Evolutionary conservation across 176 grass and related monocot genomes (phyloP).

Genomic region (Triticum aestivum): IWGSC_CS_RefSeq_v2.1 NC_057799.1:474382920-474383419

Average conservation of each 20-base stretch:
- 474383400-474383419: background rate
- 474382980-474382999: too few species aligned
- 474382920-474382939: background rate
- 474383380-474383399: background rate
- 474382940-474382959: background rate
- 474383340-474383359: conserved; percentile 36
- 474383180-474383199: conserved; percentile 42
- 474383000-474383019: too few species aligned
- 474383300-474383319: conserved; percentile 59
- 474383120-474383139: conserved; percentile 1
- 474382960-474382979: too few species aligned
- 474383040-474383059: too few species aligned
- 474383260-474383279: conserved; percentile 46
- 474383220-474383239: conserved; percentile 31
- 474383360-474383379: background rate
- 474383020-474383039: background rate
- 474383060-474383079: background rate
- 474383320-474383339: conserved; percentile 67
- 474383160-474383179: conserved; percentile 42
- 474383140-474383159: conserved; percentile 34
- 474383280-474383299: conserved; percentile 39
- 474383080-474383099: background rate
- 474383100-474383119: conserved; percentile 19
- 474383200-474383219: conserved; percentile 21
- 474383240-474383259: conserved; percentile 47